These are phyloP conservation scores for Botryotinia calthae DNA, from an alignment of 2,329 filamentous ascomycete genomes.

Conservation along the genomic window DNA sequence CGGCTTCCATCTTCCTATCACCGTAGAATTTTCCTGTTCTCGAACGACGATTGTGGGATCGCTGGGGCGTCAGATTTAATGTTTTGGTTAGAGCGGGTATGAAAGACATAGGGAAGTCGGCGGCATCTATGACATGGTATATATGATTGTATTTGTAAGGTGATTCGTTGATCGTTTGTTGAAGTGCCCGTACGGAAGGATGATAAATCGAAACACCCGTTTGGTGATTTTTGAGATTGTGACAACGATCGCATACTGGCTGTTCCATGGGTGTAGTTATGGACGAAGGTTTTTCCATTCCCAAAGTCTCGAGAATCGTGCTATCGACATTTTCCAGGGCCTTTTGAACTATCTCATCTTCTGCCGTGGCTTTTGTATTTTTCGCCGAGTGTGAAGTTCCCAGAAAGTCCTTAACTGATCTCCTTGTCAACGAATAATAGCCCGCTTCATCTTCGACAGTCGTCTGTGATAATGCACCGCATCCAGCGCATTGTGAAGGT, in stretches of 20 bases:
- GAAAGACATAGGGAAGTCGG: slow-evolving; percentile 94
- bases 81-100: slow-evolving; percentile 72
- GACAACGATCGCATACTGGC: slow-evolving; percentile 84
- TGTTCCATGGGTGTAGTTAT: slow-evolving; percentile 22
- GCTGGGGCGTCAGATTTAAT: slow-evolving; percentile 68
- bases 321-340: slow-evolving; percentile 31
- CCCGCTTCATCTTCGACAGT: slow-evolving; percentile 50
- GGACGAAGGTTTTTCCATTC: slow-evolving; percentile 16
- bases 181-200: slow-evolving; percentile 76
- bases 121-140: slow-evolving; percentile 92
- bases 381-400: slow-evolving; percentile 26
- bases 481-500: slow-evolving; percentile 60
- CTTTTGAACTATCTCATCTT: slow-evolving; percentile 48
- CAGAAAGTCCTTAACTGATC: slow-evolving; percentile 51
- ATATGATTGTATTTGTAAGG: slow-evolving; percentile 90
- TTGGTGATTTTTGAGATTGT: slow-evolving; percentile 74
- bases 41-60: slow-evolving; percentile 77
- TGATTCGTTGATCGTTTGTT: slow-evolving; percentile 81
- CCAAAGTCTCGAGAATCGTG: slow-evolving; percentile 20
- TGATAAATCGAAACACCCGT: slow-evolving; percentile 71
- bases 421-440: slow-evolving; percentile 54
- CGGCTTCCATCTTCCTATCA: slow-evolving; percentile 72
- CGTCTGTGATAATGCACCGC: slow-evolving; percentile 63
- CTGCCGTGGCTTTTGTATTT: slow-evolving; percentile 29
- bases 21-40: slow-evolving; percentile 62